A percentile compares a stretch with the other conserved stretches of the same genome.
phyloP scores from a whole-genome alignment of 1,284 basidiomycete species.

The Cryptococcus sp. region DNA sequence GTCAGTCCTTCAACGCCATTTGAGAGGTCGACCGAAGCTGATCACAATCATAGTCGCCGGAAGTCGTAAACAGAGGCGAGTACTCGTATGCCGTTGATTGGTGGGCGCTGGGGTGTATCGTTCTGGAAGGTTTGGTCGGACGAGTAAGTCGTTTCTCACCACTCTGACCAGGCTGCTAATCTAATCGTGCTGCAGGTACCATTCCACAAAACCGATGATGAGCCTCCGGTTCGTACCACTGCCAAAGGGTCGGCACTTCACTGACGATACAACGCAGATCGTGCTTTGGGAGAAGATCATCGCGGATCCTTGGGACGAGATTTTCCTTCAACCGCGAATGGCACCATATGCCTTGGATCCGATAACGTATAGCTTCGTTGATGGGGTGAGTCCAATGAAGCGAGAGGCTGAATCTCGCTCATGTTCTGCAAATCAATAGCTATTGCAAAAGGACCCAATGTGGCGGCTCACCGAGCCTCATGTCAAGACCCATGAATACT shows the following conservation, averaged over 20 bases:
- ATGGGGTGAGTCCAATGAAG: slow-evolving; percentile 72
- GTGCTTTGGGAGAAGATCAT: slow-evolving; percentile 35
- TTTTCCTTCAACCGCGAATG: slow-evolving; percentile 71
- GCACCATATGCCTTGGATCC: slow-evolving; percentile 87
- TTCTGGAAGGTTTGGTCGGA: slow-evolving; percentile 76
- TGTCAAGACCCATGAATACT: slow-evolving; percentile 93
- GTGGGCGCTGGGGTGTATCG: slow-evolving; percentile 97
- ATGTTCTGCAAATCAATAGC: slow-evolving; percentile 53
- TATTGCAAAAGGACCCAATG: slow-evolving; percentile 88
- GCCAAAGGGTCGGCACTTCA: neutral
- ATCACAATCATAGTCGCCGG: slow-evolving; percentile 61
- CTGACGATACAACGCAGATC: slow-evolving; percentile 15
- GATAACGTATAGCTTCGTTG: slow-evolving; percentile 91
- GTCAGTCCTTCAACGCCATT: slow-evolving; percentile 49
- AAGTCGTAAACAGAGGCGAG: slow-evolving; percentile 85
- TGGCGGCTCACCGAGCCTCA: slow-evolving; percentile 79
- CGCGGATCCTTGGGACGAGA: slow-evolving; percentile 42
- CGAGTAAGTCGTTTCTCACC: slow-evolving; percentile 26
- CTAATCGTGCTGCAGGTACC: slow-evolving; percentile 65
- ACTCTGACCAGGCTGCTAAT: neutral
- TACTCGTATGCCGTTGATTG: slow-evolving; percentile 96
- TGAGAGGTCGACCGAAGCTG: neutral
- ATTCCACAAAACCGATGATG: slow-evolving; percentile 52
- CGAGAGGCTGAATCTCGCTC: neutral
- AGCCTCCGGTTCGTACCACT: slow-evolving; percentile 26